Base-by-base conservation (phyloP, 129 eudicot species). In the Silybum marianum region DNA sequence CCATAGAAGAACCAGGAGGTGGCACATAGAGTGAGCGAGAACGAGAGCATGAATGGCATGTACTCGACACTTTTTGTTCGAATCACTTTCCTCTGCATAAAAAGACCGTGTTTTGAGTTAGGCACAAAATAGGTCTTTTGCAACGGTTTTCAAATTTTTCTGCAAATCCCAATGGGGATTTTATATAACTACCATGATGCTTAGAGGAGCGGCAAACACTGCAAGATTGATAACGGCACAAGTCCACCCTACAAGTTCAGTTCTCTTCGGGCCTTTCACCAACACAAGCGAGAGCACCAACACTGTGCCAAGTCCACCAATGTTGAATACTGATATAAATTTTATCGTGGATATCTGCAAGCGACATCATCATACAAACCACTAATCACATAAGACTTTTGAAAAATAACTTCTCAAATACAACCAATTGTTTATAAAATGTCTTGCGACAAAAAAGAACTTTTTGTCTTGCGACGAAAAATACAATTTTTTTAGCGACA, bases 1-100 rank as follows among this genome's bases (percentile, higher is more conserved):
- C 97, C 97, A 38, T 90, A 93, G 81, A 90, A 93, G 89, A 93
- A 93, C 97, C 97, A 93, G 58, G 86, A 77, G 4, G 84, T 83
- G 25, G 97, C 97, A 36, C 87, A 85, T 32, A 92, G 74, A 12
- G 93, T 90, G 72, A 92, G 95, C 40, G 73, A 87, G 62, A 90
- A 83, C 0, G 95, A 90, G 40, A 92, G 87, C 66, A 81, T 72
- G 83, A 92, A 80, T 24, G 97, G 95, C 97, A 92, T 90, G 76
- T 46, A 92, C 79, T 92, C 95, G 24, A 92, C 93, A 13, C 97
- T 92, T 75, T 86, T 90, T 8, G 97, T 92, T 19, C 79, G 84
- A 11, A 92, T 86, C 38, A 92, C 97, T 46, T 76, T 84, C 78
- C 88, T 85, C 97, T 92, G 90, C 82, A 72, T 39, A 26, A 72